Evolutionary conservation across 2,329 filamentous ascomycete genomes (phyloP), one percentile per base, ranked within the genome.

Genomic region (Nannizzia gypsea): DNA sequence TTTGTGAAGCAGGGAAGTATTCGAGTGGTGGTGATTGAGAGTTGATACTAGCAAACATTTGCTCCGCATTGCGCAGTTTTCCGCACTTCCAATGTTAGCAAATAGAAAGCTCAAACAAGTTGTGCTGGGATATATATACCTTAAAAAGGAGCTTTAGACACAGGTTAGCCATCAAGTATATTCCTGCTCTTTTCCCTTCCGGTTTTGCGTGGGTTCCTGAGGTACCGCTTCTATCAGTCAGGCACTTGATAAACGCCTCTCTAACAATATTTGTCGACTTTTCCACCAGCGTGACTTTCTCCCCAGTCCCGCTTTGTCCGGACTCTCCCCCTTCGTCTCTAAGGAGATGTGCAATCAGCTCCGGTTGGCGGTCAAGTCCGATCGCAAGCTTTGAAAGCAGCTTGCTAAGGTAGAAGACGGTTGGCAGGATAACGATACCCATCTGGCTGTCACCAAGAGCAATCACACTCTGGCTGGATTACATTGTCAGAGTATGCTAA

Each of bases 101-200:
- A 28, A 15, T 28, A 15, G 28, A 2, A 5, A 13, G 22, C 11
- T 17, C 40, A 26, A 38, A 57, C 6, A 64, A 48, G 38, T 42
- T n/a, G 6, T n/a, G 15, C 38, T n/a, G 6, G 3, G 38, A 17
- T 42, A 17, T 36, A 59, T 20, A 13, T 31, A 87, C 86, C 65
- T 90, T 88, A 69, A 95, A 95, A 6, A 96, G 80, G 2, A 96
- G 82, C 72, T 91, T 92, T 56, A 96, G 76, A 40, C 90, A 93
- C 24, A 96, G 81, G 69, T 96, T 96, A 62, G 90, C 91, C 74
- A 95, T 90, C 61, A 89, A 85, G 74, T 96, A 96, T 63, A 96
- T 90, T 48, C 89, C 91, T 9, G 87, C 76, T 69, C 92, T 90
- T 70, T 91, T 95, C 59, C 90, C 90, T 67, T 91, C 87, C 0